Conservation (phyloP, 139 green algal species). For the Chlamydomonas sp. region DNA sequence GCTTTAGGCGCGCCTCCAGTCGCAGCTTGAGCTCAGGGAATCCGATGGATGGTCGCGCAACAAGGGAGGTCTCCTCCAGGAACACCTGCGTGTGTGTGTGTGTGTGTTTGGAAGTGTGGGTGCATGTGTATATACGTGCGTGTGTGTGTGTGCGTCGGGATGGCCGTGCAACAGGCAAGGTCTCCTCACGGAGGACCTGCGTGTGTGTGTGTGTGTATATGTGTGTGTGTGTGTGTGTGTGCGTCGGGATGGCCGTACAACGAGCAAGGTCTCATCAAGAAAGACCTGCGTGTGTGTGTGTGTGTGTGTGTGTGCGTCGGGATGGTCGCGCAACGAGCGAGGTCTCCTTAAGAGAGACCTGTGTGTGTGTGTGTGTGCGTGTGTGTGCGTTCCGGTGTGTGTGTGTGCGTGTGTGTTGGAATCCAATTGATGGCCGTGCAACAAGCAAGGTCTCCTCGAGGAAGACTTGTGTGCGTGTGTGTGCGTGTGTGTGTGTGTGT, state of each 20-base stretch:
- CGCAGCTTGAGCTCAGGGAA: slow-evolving; percentile 89
- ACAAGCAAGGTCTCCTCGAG: slow-evolving; percentile 95
- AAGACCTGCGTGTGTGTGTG: too few relatives aligned
- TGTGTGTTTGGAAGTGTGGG: too few relatives aligned
- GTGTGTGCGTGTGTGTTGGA: too few relatives aligned
- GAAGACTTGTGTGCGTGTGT: too few relatives aligned
- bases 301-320: not conserved
- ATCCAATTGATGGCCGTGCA: slow-evolving; percentile 77
- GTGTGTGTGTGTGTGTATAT: too few relatives aligned
- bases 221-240: too few relatives aligned
- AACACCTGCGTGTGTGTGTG: too few relatives aligned
- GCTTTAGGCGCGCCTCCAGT: slow-evolving; percentile 70
- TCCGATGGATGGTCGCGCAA: slow-evolving; percentile 77
- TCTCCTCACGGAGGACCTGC: not conserved
- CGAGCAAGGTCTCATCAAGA: slow-evolving; percentile 92
- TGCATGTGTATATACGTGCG: too few relatives aligned
- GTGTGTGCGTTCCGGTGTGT: too few relatives aligned
- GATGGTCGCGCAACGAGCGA: not conserved
- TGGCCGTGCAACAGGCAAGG: not conserved
- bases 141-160: not conserved
- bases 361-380: too few relatives aligned
- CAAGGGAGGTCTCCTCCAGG: slow-evolving; percentile 92
- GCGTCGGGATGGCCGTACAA: slow-evolving; percentile 85
- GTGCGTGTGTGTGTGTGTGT: too few relatives aligned
- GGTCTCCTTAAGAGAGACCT: not conserved